phyloP scores from a whole-genome alignment of 179 eudicot genomes.

The Gypsophila paniculata region DNA sequence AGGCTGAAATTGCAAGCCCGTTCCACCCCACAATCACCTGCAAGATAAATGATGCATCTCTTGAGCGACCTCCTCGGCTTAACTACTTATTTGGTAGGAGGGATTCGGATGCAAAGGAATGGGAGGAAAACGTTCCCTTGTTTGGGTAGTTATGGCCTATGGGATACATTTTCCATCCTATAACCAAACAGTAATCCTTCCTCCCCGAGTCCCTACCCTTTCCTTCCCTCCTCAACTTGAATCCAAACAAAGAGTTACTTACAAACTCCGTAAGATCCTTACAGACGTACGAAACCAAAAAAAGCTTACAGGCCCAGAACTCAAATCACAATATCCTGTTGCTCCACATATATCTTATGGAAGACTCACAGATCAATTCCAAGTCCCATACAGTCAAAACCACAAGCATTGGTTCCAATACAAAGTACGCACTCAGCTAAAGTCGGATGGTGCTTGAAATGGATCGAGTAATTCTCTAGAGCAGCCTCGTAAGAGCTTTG shows the following conservation, averaged over 20 bases:
- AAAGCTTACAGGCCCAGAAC: neutral
- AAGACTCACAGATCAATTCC: too few species aligned
- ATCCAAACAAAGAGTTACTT: neutral
- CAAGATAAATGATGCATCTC: neutral
- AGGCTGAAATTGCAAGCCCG: constrained; percentile 82
- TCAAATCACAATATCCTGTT: neutral
- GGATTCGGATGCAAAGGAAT: neutral
- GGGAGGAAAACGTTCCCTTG: too few species aligned
- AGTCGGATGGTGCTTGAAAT: too few species aligned
- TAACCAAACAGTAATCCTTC: too few species aligned
- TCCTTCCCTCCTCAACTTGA: too few species aligned
- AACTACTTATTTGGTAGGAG: neutral
- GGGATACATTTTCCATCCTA: too few species aligned
- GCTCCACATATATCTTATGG: neutral
- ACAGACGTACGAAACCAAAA: neutral
- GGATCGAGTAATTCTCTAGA: neutral
- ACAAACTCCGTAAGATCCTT: neutral
- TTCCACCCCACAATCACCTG: constrained; percentile 97
- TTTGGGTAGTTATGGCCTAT: too few species aligned
- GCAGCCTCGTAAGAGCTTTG: neutral
- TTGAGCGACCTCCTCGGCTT: neutral
- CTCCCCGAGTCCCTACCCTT: too few species aligned
- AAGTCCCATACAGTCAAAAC: too few species aligned
- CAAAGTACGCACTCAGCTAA: too few species aligned
- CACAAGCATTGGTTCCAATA: too few species aligned